Evolutionary conservation across 2,329 filamentous ascomycete genomes (phyloP), one percentile per base, ranked within the genome.

Genomic region (Claviceps spartinae): DNA sequence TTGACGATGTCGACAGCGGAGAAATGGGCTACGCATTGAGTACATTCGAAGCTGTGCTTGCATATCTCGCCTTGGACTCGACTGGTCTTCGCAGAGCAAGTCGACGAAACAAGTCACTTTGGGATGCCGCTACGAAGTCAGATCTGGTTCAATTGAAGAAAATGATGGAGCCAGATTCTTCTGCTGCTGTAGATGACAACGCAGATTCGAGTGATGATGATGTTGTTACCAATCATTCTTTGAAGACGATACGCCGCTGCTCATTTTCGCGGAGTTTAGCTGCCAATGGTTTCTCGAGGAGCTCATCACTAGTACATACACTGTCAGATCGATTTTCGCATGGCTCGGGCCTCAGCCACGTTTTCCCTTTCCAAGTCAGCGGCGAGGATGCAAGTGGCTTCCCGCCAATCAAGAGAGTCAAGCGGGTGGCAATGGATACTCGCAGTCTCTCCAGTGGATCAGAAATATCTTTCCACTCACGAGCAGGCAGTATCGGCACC

Each of bases 11-110:
- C 8, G 93, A 98, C 58, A 94, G 83, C 55, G 93, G 93, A 48
- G 93, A 98, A 69, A 85, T 94, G 74, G 93, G 93, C 8, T 98
- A 98, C 67, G 90, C 91, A 0, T 69, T 98, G 49, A 97, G 91
- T 67, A 98, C 93, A 0, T 88, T 97, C 54, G 93, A 98, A 66
- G 93, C 89, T 6, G 93, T 98, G 0, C 69, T 98, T 37, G 83
- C 88, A 1, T 97, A 98, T 64, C 78, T 98, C 2, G 79, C 83
- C 8, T 79, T 83, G 55, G 90, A 95, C 63, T 95, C 91, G 0
- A 82, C 80, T 14, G 86, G 84, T 4, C 70, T 98, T 53, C 81
- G 90, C 55, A 86, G 83, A 64, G 88, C 90, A 6, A 97, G 93
- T 66, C 81, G 83, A 56, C 81, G 86, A 50, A 98, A 98, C 65